phyloP scores from a whole-genome alignment of 306 rosid species.

The Cucurbita maxima region DNA sequence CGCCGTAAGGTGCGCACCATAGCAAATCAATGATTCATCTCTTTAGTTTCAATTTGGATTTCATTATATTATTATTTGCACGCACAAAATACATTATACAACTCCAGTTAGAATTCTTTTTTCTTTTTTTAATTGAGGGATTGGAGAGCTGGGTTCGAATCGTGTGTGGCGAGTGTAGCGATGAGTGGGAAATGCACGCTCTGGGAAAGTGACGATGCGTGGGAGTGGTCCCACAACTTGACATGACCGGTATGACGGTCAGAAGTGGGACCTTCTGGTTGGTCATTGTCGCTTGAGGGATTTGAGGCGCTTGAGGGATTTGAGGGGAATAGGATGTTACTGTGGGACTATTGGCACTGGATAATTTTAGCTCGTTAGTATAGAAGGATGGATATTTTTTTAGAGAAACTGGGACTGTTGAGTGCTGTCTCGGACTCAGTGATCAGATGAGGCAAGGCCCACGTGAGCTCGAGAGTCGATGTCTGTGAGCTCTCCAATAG shows the following conservation, averaged over 20 bases:
- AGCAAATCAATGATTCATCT: constrained; percentile 2
- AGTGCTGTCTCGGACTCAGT: not conserved
- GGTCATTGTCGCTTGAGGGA: constrained; percentile 9
- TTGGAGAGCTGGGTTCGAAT: not conserved
- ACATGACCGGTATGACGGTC: not conserved
- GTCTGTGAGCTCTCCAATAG: not conserved
- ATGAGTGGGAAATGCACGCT: not conserved
- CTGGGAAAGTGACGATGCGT: constrained; percentile 18
- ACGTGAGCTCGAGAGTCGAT: constrained; percentile 10
- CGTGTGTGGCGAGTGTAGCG: constrained; percentile 7
- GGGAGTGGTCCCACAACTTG: constrained; percentile 5
- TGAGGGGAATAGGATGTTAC: not conserved
- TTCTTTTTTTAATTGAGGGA: not conserved
- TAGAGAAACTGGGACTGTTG: not conserved
- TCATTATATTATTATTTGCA: not conserved
- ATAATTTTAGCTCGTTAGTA: not conserved
- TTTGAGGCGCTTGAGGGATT: not conserved
- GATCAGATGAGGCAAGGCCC: not conserved
- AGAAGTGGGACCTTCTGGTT: constrained; percentile 18
- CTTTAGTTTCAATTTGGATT: not conserved
- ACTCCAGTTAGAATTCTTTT: not conserved
- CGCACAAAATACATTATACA: not conserved
- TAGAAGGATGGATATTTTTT: not conserved
- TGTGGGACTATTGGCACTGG: not conserved
- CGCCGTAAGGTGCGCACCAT: constrained; percentile 60